Base-by-base conservation (phyloP, 768 basidiomycete species). In the Scleroderma bovista region DNA sequence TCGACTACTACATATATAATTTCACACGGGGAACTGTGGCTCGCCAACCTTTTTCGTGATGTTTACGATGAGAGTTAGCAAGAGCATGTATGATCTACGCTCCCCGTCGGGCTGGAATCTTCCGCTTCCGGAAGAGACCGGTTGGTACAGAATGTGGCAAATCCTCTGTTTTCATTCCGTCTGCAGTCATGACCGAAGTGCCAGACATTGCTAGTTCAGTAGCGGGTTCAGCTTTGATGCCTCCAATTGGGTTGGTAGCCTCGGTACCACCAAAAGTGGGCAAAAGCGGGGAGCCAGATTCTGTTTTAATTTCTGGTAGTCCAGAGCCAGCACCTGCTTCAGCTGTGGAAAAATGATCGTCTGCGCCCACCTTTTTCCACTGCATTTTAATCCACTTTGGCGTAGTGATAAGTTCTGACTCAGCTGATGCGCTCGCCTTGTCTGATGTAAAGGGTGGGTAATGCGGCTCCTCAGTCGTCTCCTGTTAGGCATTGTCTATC, bases 381-480 rank as follows among this genome's bases (percentile, higher is more conserved):
- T 68, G 60, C 11, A 65, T 57, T 41, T 64, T 68, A 12, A 59
- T 62, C 72, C 72, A 72, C 55, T 67, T 71, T 9, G 60, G 66
- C 5, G 52, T 44, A 20, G 58, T 51, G 6, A 54, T 53, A 16
- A 58, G 48, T 16, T 47, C 34, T 23, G 48, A 42, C 36, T 50
- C 19, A 22, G 29, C 29, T 12, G 51, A 13, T 15, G 15, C 36
- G 19, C 23, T 34, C 40, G 19, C 22, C 9, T 32, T 20, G 16
- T 26, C 32, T 42, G 43, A 20, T 50, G 9, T n/a, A 23, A 15
- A 42, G 16, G 32, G 54, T 29, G 11, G 53, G 19, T 23, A 59
- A 40, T 9, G 51, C 44, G 37, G 56, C 36, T 11, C 45, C n/a
- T 52, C 16, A 26, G 47, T 45, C 5, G 56, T 22, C 42, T 32